phyloP scores from a whole-genome alignment of 805 yeast species.

The Hanseniaspora occidentalis region DNA sequence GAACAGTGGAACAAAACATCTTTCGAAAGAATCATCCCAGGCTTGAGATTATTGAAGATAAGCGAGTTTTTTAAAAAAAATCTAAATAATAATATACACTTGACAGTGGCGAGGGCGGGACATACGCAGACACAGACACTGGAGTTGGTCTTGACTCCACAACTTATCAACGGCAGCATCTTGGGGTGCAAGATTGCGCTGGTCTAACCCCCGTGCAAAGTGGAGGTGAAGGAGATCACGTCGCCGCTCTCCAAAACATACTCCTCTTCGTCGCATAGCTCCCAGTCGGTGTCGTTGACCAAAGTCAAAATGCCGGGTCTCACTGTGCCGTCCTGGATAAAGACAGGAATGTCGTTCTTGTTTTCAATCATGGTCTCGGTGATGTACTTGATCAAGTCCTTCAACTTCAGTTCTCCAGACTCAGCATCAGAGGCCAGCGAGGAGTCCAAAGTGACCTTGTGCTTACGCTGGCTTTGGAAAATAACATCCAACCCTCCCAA shows the following conservation, averaged over 20 bases:
- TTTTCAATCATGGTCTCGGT: conserved; percentile 43
- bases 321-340: conserved; percentile 68
- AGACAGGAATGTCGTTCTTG: conserved; percentile 54
- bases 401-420: conserved; percentile 19
- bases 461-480: conserved; percentile 45
- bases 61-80: conserved; percentile 32
- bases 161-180: conserved; percentile 7
- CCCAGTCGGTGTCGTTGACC: conserved; percentile 96
- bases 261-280: conserved; percentile 76
- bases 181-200: neutral
- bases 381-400: conserved; percentile 46
- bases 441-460: conserved; percentile 36
- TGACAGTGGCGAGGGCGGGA: conserved; percentile 24
- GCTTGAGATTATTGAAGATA: conserved; percentile 27
- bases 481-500: conserved; percentile 78
- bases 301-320: conserved; percentile 89
- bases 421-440: too few species aligned
- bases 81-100: conserved; percentile 18
- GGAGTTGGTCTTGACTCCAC: conserved; percentile 31
- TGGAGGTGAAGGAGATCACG: conserved; percentile 75
- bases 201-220: conserved; percentile 79
- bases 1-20: neutral
- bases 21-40: neutral
- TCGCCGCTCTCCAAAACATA: conserved; percentile 71
- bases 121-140: conserved; percentile 8